Evolutionary conservation across 192 early-diverging fungal species (phyloP), one percentile per base, ranked within the genome.

Genomic region (Coemansia sp.): DNA sequence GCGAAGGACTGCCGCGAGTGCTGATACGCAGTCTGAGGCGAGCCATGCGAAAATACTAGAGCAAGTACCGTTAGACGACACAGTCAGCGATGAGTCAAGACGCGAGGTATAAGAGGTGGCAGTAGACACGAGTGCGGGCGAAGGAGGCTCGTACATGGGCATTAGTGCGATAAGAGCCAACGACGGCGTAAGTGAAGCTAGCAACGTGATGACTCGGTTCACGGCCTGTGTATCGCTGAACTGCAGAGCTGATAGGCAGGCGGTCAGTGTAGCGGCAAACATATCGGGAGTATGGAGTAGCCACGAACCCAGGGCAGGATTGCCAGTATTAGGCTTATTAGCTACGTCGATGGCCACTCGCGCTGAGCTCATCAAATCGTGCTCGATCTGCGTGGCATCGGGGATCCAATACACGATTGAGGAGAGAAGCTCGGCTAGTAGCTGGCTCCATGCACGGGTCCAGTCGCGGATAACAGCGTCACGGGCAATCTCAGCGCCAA

Each of bases 391-490:
- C 50, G 72, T 38, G 10, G 75, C 75, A 2, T 69, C 75, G 1
- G 80, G 78, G 19, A 80, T 12, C 73, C 48, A 64, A 27, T 38
- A 12, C 15, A 61, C 14, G 4, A 74, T 50, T 1, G 63, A 19
- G 0, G 37, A 46, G 23, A 82, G 59, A 7, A 82, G 44, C 5
- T 72, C 75, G 5, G 44, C 39, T 8, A 77, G 34, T 0, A 76
- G 32, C 57, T 66, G 72, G 66, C 68, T 65, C 75, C 75, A 82
- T 4, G 80, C 67, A 3, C 75, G 71, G 14, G 80, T 77, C 75
- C 80, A 77, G 63, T 74, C 75, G 21, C 80, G 75, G 15, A 82
- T 48, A 19, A 72, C 15, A 42, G 66, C 69, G 12, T 82, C 80
- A 12, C 61, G 75, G 4, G 77, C 67, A 46, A 82, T 74, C 23